Conservation (phyloP, 306 rosid species). For the Gastrolobium villosum region DNA sequence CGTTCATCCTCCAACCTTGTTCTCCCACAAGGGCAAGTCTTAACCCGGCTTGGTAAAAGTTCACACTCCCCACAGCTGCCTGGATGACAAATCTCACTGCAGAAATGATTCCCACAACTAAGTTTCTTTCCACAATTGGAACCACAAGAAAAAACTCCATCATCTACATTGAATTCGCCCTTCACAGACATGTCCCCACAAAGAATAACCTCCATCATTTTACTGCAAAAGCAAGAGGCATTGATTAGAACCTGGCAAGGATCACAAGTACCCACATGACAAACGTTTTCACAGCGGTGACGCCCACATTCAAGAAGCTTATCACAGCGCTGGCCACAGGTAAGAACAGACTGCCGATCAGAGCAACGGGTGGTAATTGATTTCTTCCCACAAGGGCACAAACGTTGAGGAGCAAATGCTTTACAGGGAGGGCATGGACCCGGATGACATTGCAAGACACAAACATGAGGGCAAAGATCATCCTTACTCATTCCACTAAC, state of each 20-base stretch:
- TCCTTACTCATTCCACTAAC: slow-evolving; percentile 65
- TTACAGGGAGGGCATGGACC: slow-evolving; percentile 98
- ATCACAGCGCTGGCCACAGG: slow-evolving; percentile 85
- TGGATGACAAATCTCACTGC: slow-evolving; percentile 81
- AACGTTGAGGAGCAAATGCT: slow-evolving; percentile 84
- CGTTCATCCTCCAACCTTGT: slow-evolving; percentile 77
- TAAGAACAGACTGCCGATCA: slow-evolving; percentile 77
- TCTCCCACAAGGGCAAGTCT: slow-evolving; percentile 89
- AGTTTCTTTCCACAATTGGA: slow-evolving; percentile 73
- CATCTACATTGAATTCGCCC: slow-evolving; percentile 73
- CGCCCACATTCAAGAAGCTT: slow-evolving; percentile 85
- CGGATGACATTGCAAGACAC: slow-evolving; percentile 98
- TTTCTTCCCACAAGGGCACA: slow-evolving; percentile 95
- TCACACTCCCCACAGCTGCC: slow-evolving; percentile 79
- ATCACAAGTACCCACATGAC: slow-evolving; percentile 91
- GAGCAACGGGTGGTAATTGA: slow-evolving; percentile 84
- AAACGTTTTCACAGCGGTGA: slow-evolving; percentile 68
- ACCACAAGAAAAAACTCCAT: slow-evolving; percentile 80
- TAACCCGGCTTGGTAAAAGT: slow-evolving; percentile 69
- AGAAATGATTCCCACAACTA: slow-evolving; percentile 78
- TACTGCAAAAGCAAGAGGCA: slow-evolving; percentile 88
- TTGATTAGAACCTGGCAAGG: slow-evolving; percentile 70
- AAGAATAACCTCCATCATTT: slow-evolving; percentile 62
- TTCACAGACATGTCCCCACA: slow-evolving; percentile 85
- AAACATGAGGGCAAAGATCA: slow-evolving; percentile 85